phyloP scores from a whole-genome alignment of 2,329 filamentous ascomycete species.

The Microdochium paspali region DNA sequence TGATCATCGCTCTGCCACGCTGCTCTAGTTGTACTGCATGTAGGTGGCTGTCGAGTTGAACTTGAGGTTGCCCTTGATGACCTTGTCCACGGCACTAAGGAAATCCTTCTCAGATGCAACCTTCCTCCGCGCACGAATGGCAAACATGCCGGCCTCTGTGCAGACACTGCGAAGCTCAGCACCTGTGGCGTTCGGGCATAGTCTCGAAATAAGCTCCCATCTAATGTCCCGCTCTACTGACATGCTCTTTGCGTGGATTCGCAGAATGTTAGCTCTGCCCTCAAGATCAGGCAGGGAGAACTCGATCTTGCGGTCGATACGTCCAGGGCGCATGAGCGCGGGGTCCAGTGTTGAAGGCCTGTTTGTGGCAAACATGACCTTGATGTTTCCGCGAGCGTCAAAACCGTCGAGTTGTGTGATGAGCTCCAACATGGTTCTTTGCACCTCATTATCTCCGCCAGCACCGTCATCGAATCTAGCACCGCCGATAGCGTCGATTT shows the following conservation, averaged over 20 bases:
- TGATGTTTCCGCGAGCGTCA: constrained; percentile 94
- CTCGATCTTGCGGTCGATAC: constrained; percentile 98
- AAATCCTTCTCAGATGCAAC: constrained; percentile 99
- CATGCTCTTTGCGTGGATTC: constrained; percentile 99
- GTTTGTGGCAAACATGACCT: constrained; percentile 99
- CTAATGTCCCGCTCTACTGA: constrained; percentile 96
- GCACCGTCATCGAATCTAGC: constrained; percentile 95
- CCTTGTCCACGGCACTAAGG: constrained; percentile 94
- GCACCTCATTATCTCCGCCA: constrained; percentile 94
- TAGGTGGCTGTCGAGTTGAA: constrained; percentile 98
- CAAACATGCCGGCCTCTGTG: constrained; percentile 98
- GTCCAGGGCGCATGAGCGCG: constrained; percentile 92
- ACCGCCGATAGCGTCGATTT: constrained; percentile 93
- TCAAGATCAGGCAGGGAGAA: constrained; percentile 96
- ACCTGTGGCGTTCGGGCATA: constrained; percentile 95
- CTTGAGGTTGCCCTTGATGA: constrained; percentile 98
- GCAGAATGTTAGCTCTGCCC: constrained; percentile 91
- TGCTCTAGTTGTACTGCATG: constrained; percentile 90
- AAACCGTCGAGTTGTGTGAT: constrained; percentile 97
- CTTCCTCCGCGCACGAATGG: constrained; percentile 89
- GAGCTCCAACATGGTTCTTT: constrained; percentile 94
- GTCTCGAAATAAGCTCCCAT: constrained; percentile 95
- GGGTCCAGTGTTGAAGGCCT: constrained; percentile 90
- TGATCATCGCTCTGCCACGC: background rate
- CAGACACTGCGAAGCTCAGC: constrained; percentile 94